Evolutionary conservation across 345 rosid genomes (phyloP).

Genomic region (Trapa incisa): DNA sequence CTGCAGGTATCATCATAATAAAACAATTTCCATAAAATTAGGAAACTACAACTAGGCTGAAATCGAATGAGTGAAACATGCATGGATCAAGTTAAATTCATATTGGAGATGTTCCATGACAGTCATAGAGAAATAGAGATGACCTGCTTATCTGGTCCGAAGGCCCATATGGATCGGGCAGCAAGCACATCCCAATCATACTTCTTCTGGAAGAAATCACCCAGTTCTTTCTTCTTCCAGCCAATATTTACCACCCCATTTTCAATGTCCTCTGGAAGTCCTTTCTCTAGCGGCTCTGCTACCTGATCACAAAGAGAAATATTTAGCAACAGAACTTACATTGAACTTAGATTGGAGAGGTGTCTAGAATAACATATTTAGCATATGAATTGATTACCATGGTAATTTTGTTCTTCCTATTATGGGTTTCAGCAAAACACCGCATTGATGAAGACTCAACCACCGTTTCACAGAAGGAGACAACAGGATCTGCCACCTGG

Average conservation of each 20-base stretch:
- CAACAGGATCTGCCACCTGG: constrained; percentile 97
- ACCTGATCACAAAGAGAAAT: constrained; percentile 31
- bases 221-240: constrained; percentile 75
- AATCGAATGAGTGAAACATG: background rate
- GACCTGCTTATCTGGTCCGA: constrained; percentile 99
- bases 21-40: background rate
- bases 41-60: background rate
- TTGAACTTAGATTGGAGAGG: background rate
- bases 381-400: constrained; percentile 32
- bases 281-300: constrained; percentile 96
- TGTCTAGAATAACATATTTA: background rate
- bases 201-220: constrained; percentile 85
- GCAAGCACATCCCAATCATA: constrained; percentile 99
- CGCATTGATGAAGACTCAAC: constrained; percentile 97
- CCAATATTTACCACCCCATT: constrained; percentile 78
- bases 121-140: background rate
- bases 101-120: no score
- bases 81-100: background rate
- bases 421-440: constrained; percentile 97
- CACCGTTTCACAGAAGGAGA: constrained; percentile 96
- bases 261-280: constrained; percentile 93
- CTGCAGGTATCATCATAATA: constrained; percentile 20
- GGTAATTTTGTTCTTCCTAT: constrained; percentile 93
- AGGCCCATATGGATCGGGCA: constrained; percentile 95
- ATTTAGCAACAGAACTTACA: background rate